A percentile compares a stretch with the other conserved stretches of the same genome.
Conservation (phyloP, 2,329 filamentous ascomycete species). For the Fusarium setosum region DNA sequence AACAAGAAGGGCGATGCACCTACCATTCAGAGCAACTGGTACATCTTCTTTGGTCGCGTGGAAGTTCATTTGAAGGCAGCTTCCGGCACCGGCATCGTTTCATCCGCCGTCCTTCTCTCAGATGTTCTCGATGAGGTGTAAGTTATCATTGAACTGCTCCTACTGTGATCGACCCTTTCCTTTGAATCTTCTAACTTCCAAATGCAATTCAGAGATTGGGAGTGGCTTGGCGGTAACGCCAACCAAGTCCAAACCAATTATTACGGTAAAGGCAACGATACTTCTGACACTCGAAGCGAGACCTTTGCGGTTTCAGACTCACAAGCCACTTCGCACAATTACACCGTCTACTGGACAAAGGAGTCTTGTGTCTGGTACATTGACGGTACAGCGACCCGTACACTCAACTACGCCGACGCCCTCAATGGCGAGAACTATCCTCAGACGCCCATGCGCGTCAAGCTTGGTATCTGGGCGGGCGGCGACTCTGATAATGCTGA, state of each 20-base stretch:
- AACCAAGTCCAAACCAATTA: constrained; percentile 82
- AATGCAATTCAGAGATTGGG: constrained; percentile 75
- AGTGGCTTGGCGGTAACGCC: constrained; percentile 77
- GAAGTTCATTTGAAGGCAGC: constrained; percentile 78
- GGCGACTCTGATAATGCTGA: constrained; percentile 53
- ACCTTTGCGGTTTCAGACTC: constrained; percentile 18
- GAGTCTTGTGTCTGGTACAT: constrained; percentile 70
- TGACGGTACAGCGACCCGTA: constrained; percentile 53
- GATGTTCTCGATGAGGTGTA: constrained; percentile 71
- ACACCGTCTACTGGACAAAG: constrained; percentile 75
- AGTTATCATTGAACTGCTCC: too few species aligned
- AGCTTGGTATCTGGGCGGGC: constrained; percentile 69
- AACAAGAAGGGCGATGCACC: constrained; percentile 65
- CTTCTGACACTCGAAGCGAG: constrained; percentile 52
- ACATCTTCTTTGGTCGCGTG: constrained; percentile 86
- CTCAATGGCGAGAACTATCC: constrained; percentile 66
- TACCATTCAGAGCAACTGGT: constrained; percentile 76
- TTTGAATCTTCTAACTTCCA: too few species aligned
- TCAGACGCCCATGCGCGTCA: constrained; percentile 76
- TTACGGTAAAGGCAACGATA: constrained; percentile 74
- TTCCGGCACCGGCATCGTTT: constrained; percentile 80
- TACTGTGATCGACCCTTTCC: too few species aligned
- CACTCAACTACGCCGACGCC: constrained; percentile 54
- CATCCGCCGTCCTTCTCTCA: constrained; percentile 79
- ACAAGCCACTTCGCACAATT: constrained; percentile 66